Evolutionary conservation across 2,329 filamentous ascomycete species (phyloP), one percentile per base, ranked within the genome.

Genomic region (Rhinocladiella mackenziei): DNA sequence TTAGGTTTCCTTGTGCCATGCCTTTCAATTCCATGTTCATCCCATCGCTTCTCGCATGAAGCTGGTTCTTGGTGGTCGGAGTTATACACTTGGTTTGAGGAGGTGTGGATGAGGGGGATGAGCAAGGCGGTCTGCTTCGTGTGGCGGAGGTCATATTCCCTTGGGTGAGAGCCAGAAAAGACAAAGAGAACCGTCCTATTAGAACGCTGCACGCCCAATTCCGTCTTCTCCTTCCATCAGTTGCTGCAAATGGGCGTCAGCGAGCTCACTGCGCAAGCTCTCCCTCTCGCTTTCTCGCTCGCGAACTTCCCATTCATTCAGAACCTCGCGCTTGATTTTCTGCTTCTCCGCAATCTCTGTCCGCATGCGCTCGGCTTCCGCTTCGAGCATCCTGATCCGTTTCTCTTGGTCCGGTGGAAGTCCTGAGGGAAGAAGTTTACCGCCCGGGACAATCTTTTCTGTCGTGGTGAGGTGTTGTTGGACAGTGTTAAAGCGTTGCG

Each of bases 301-400:
- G 32, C 71, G 48, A 38, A 61, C 66, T 39, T 73, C 68, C 71
- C 71, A 74, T 25, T 74, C 70, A 40, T 63, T 64, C 39, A 73
- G 45, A 1, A 60, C 64, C 11, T 58, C 57, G 34, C 69, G 61
- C 53, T 72, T 73, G 8, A 57, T 45, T 38, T 56, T 61, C 45
- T 74, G 69, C 40, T 64, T 71, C 44, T 71, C 68, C 3, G 62
- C 54, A 35, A 71, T 64, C 43, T 71, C 67, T 13, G 66, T 65
- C 4, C 69, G 55, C 31, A 74, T 56, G 43, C 64, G 67, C 46
- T 69, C 68, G 35, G 65, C 64, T 40, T 73, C 71, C 1, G 61
- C 51, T 40, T 73, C 69, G 4, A 74, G 59, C 41, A 69, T 66
- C 20, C 58, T 55, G 31, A 74, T 59, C n/a, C 69, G 65, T 48